These are phyloP conservation scores for Melaleuca quinquenervia DNA, from an alignment of 345 rosid genomes.

Conservation along the genomic window DNA sequence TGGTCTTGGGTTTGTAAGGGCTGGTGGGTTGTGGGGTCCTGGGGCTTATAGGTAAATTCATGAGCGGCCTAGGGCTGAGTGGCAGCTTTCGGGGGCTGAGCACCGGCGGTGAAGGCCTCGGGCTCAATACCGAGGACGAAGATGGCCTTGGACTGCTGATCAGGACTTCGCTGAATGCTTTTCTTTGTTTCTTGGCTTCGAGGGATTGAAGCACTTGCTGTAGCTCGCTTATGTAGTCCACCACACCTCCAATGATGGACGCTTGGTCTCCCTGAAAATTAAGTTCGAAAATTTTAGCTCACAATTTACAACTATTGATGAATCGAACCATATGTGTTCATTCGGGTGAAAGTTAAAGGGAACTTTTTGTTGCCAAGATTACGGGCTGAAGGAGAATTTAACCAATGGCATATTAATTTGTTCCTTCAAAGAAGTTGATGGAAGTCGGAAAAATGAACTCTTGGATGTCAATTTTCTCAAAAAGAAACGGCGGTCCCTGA, in stretches of 20 bases:
- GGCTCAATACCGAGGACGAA: constrained; percentile 41
- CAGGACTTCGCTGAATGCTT: constrained; percentile 71
- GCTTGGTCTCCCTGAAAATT: constrained; percentile 87
- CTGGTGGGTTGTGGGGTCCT: constrained; percentile 15
- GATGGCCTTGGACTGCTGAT: constrained; percentile 77
- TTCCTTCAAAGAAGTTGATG: background rate
- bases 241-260: constrained; percentile 94
- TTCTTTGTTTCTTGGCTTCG: constrained; percentile 91
- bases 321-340: background rate
- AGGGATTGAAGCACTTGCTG: constrained; percentile 85
- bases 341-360: background rate
- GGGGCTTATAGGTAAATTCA: constrained; percentile 10
- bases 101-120: constrained; percentile 34
- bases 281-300: background rate
- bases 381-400: background rate
- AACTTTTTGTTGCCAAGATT: background rate
- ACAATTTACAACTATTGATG: background rate
- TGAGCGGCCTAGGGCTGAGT: constrained; percentile 22
- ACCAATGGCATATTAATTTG: background rate
- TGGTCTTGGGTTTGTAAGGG: constrained; percentile 6
- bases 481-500: background rate
- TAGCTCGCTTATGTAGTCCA: constrained; percentile 87
- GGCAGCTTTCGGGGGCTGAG: constrained; percentile 72
- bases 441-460: background rate
- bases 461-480: background rate